These are phyloP conservation scores for Gastrodia elata DNA, from an alignment of 106 monocot species.

Conservation along the genomic window DNA sequence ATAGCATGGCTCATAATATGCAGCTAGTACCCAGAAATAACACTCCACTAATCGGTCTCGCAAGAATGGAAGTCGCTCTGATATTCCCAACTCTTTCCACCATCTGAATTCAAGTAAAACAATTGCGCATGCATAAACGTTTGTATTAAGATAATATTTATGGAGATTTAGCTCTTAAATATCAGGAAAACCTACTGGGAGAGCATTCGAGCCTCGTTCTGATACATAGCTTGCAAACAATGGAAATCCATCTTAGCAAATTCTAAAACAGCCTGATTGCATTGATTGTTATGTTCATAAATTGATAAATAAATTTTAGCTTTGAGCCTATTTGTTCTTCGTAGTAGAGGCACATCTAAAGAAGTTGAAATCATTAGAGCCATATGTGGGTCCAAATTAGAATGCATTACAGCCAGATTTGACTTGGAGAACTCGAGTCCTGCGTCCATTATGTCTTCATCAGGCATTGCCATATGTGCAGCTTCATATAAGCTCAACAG, in stretches of 20 bases:
- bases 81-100: slow-evolving; percentile 2
- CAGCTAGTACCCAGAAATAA: slow-evolving; percentile 13
- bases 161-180: not conserved
- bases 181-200: not conserved
- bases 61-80: not conserved
- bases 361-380: not conserved
- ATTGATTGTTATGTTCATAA: slow-evolving; percentile 2
- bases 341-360: not conserved
- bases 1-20: slow-evolving; percentile 15
- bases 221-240: slow-evolving; percentile 10
- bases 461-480: slow-evolving; percentile 3
- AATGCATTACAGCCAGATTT: not conserved
- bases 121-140: not conserved
- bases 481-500: slow-evolving; percentile 15
- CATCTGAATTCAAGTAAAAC: slow-evolving; percentile 5
- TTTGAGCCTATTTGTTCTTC: slow-evolving; percentile 11
- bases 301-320: slow-evolving; percentile 9
- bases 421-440: slow-evolving; percentile 1
- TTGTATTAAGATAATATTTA: not conserved
- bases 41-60: slow-evolving; percentile 10
- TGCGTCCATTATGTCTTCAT: slow-evolving; percentile 6
- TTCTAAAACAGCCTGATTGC: slow-evolving; percentile 8
- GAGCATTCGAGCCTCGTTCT: slow-evolving; percentile 1
- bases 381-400: not conserved
- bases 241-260: slow-evolving; percentile 13